Evolutionary conservation across 768 basidiomycete genomes (phyloP).

Genomic region (Suillus cothurnatus): DNA sequence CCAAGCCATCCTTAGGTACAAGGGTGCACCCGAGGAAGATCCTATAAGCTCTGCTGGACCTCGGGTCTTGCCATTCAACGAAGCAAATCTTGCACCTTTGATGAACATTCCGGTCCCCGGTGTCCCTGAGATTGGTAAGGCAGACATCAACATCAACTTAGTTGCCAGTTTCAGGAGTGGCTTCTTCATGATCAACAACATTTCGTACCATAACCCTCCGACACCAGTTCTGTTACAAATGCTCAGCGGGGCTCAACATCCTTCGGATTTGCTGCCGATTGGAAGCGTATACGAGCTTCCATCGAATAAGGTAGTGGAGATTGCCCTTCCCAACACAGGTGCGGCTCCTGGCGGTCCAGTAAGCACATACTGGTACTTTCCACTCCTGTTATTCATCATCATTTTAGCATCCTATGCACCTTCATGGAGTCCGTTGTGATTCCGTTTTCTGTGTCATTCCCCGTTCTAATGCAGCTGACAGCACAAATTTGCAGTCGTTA

Average conservation of each 20-base stretch:
- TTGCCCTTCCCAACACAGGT: conserved; percentile 44
- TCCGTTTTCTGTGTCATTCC: not conserved
- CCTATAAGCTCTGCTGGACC: conserved; percentile 32
- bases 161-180: conserved; percentile 16
- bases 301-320: conserved; percentile 47
- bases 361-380: conserved; percentile 12
- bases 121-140: conserved; percentile 30
- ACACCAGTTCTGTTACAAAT: conserved; percentile 61
- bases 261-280: conserved; percentile 50
- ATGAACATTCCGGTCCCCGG: conserved; percentile 32
- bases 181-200: conserved; percentile 33
- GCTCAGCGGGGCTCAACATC: conserved; percentile 52
- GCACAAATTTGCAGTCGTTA: conserved; percentile 43
- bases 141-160: conserved; percentile 33
- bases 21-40: conserved; percentile 36
- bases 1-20: conserved; percentile 44
- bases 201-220: conserved; percentile 40
- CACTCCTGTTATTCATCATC: not conserved
- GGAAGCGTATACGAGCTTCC: conserved; percentile 52
- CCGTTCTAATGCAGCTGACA: conserved; percentile 14
- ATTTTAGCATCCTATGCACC: conserved; percentile 40
- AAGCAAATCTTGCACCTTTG: conserved; percentile 38
- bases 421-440: conserved; percentile 38
- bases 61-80: conserved; percentile 28
- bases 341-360: conserved; percentile 32